phyloP scores from a whole-genome alignment of 2,329 filamentous ascomycete genomes.

The Sclerotinia subarctica region DNA sequence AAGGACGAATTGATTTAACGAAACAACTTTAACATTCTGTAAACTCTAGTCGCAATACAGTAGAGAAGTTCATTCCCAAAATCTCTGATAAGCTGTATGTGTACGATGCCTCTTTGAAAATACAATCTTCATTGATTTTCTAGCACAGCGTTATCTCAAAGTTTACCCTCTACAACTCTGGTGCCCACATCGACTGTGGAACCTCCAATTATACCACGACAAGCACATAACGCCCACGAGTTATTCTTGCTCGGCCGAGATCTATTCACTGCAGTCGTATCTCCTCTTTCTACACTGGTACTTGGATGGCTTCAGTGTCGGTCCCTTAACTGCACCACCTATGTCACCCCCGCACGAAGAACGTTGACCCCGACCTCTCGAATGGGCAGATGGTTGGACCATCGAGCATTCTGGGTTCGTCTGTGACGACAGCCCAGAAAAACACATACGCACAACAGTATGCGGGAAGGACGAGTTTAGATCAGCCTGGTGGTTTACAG shows the following conservation, averaged over 20 bases:
- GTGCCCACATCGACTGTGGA: constrained; percentile 9
- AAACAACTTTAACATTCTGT: constrained; percentile 7
- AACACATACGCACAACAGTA: constrained; percentile 46
- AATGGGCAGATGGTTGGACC: constrained; percentile 41
- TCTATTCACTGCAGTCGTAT: not conserved
- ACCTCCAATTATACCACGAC: constrained; percentile 3
- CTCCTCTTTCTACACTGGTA: not conserved
- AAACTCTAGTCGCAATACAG: not conserved
- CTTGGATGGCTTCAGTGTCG: constrained; percentile 28
- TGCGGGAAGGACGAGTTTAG: constrained; percentile 49
- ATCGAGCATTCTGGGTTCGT: constrained; percentile 51
- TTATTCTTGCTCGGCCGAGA: not conserved
- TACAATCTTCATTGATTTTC: not conserved
- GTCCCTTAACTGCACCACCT: constrained; percentile 29
- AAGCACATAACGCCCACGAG: constrained; percentile 8
- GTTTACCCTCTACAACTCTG: not conserved
- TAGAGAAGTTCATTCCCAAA: not conserved
- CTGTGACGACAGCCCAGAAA: constrained; percentile 54
- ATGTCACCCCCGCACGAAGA: constrained; percentile 34
- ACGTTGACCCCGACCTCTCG: constrained; percentile 32
- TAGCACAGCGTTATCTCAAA: not conserved
- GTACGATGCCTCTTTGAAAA: not conserved
- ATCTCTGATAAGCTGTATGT: not conserved
- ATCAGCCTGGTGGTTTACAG: constrained; percentile 54
- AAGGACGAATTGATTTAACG: not conserved